Percentiles rank a stretch among this genome's conserved stretches.
Conservation (phyloP, 2,329 filamentous ascomycete species). For the Pseudogymnoascus sp. region DNA sequence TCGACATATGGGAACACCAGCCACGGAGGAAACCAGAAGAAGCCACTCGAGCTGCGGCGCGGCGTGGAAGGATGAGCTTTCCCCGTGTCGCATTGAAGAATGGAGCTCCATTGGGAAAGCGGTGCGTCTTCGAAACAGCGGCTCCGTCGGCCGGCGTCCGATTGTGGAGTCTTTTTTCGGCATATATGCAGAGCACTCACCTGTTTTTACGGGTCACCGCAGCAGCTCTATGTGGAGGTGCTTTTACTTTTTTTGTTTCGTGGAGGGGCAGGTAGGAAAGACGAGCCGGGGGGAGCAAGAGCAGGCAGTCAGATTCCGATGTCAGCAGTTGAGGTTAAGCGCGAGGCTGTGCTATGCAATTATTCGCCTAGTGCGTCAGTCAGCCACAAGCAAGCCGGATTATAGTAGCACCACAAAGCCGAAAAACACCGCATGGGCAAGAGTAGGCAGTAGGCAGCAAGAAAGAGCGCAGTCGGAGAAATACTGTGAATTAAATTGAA, state of each 20-base stretch:
- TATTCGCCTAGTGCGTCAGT: not conserved
- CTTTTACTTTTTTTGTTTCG: not conserved
- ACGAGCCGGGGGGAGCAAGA: not conserved
- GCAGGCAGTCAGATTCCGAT: not conserved
- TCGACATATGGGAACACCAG: not conserved
- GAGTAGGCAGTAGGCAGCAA: not conserved
- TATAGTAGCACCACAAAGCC: not conserved
- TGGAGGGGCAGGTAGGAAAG: not conserved
- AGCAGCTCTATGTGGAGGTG: slow-evolving; percentile 2
- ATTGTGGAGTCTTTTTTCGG: slow-evolving; percentile 5
- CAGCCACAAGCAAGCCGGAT: not conserved
- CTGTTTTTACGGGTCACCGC: not conserved
- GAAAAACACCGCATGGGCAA: not conserved
- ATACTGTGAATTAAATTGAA: not conserved
- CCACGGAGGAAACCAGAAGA: not conserved
- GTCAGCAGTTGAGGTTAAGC: slow-evolving; percentile 3
- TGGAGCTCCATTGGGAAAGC: slow-evolving; percentile 5
- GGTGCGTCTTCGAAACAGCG: not conserved
- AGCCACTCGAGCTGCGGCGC: not conserved
- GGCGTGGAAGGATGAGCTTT: not conserved
- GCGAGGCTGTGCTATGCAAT: slow-evolving; percentile 6
- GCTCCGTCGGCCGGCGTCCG: not conserved
- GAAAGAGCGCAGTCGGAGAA: not conserved
- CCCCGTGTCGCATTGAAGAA: not conserved
- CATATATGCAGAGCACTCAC: not conserved